Percentiles rank a stretch among this genome's conserved stretches.
Evolutionary conservation across 2,329 filamentous ascomycete genomes (phyloP).

Genomic region (Penicillium sumatraense): DNA sequence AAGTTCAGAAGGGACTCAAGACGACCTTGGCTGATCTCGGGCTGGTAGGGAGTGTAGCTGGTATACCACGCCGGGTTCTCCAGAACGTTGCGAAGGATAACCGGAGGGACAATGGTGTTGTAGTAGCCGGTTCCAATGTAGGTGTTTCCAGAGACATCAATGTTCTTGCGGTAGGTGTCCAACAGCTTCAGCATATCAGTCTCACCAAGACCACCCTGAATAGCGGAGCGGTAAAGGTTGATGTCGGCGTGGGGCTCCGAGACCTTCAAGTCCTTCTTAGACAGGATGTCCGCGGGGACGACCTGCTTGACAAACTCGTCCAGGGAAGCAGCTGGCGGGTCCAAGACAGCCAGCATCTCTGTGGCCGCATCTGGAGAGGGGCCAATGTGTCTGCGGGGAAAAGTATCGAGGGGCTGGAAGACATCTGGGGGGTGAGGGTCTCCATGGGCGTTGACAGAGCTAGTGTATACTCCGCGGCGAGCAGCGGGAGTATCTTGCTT

Average conservation of each 20-base stretch:
- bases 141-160: conserved; percentile 63
- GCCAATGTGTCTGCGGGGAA: conserved; percentile 84
- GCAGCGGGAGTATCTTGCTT: conserved; percentile 25
- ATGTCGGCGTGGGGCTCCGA: conserved; percentile 50
- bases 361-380: conserved; percentile 71
- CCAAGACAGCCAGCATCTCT: conserved; percentile 79
- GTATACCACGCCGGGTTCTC: conserved; percentile 98
- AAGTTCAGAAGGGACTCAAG: conserved; percentile 93
- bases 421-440: conserved; percentile 43
- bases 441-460: conserved; percentile 86
- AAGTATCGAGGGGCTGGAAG: conserved; percentile 60
- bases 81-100: conserved; percentile 90
- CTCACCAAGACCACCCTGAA: conserved; percentile 52
- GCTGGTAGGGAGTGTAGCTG: conserved; percentile 96
- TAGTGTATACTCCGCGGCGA: conserved; percentile 72
- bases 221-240: conserved; percentile 45
- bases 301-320: conserved; percentile 87
- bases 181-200: conserved; percentile 48
- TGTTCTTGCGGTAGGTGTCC: conserved; percentile 56
- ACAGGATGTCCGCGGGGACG: conserved; percentile 77
- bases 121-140: conserved; percentile 91
- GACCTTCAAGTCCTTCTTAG: conserved; percentile 66
- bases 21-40: conserved; percentile 94
- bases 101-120: conserved; percentile 80
- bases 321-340: conserved; percentile 72